phyloP scores from a whole-genome alignment of 2,329 filamentous ascomycete species.

The Ampelomyces quisqualis region DNA sequence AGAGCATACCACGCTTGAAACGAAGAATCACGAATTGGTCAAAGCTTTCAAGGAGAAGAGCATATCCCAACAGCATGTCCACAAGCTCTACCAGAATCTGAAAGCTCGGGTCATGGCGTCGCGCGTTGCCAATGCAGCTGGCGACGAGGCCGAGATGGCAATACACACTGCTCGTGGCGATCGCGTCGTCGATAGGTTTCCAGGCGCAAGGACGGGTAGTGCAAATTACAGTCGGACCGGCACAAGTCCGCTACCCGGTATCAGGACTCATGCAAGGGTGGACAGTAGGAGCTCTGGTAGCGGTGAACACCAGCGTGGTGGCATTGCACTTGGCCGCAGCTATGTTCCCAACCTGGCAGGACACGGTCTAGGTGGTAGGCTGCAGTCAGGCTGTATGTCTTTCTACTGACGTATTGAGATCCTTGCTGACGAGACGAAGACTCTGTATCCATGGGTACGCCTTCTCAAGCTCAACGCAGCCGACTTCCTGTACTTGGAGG shows the following conservation, averaged over 20 bases:
- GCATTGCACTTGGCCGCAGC: slow-evolving; percentile 17
- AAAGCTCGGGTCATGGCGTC: slow-evolving; percentile 58
- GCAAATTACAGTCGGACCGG: slow-evolving; percentile 24
- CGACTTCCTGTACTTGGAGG: slow-evolving; percentile 33
- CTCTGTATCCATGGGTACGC: slow-evolving; percentile 28
- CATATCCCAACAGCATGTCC: slow-evolving; percentile 66
- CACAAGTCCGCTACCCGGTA: slow-evolving; percentile 11
- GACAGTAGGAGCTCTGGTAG: slow-evolving; percentile 31
- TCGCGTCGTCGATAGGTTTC: slow-evolving; percentile 33
- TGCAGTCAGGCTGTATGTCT: slow-evolving; percentile 25
- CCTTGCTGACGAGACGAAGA: slow-evolving; percentile 19
- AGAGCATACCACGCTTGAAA: slow-evolving; percentile 64
- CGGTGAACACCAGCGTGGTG: slow-evolving; percentile 24
- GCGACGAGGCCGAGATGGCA: slow-evolving; percentile 46
- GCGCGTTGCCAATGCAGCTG: slow-evolving; percentile 57
- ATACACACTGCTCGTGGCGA: slow-evolving; percentile 31
- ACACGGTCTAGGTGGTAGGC: slow-evolving; percentile 14
- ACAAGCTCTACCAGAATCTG: slow-evolving; percentile 59
- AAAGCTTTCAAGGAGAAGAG: slow-evolving; percentile 69
- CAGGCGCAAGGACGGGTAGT: slow-evolving; percentile 30
- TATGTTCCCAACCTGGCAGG: slow-evolving; percentile 26
- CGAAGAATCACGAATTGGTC: slow-evolving; percentile 71
- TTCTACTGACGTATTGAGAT: neutral
- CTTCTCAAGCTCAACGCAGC: slow-evolving; percentile 30
- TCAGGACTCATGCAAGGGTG: slow-evolving; percentile 20